Evolutionary conservation across 129 eudicot genomes (phyloP).

Genomic region (Pulicaria dysenterica): DNA sequence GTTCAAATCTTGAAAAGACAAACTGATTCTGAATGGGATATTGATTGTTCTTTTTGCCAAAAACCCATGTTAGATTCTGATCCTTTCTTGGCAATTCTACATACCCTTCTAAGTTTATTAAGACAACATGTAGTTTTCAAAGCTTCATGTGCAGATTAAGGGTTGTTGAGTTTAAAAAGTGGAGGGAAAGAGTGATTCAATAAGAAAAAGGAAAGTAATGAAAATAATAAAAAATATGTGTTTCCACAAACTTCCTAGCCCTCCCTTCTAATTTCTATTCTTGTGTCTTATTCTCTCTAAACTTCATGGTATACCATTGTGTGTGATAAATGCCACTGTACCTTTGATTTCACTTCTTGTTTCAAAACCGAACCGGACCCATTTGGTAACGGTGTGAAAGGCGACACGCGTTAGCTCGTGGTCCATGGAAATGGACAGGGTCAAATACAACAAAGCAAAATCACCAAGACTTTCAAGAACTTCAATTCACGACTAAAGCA

Average conservation of each 20-base stretch:
- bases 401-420: background rate
- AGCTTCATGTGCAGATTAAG: conserved; percentile 23
- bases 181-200: background rate
- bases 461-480: background rate
- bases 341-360: background rate
- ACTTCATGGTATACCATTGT: too few species aligned
- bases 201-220: too few species aligned
- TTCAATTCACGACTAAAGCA: background rate
- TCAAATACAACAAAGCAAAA: background rate
- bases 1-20: conserved; percentile 26
- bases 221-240: background rate
- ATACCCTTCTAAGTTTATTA: too few species aligned
- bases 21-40: conserved; percentile 29
- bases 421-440: conserved; percentile 18
- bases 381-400: background rate
- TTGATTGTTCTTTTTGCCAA: conserved; percentile 35
- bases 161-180: background rate
- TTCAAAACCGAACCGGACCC: conserved; percentile 2
- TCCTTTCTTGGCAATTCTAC: conserved; percentile 30
- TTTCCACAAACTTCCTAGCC: conserved; percentile 43
- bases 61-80: conserved; percentile 38
- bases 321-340: background rate
- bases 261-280: too few species aligned
- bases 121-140: too few species aligned
- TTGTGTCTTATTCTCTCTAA: too few species aligned